Evolutionary conservation across 2,329 filamentous ascomycete genomes (phyloP).

Genomic region (Geoglossum cookeanum): DNA sequence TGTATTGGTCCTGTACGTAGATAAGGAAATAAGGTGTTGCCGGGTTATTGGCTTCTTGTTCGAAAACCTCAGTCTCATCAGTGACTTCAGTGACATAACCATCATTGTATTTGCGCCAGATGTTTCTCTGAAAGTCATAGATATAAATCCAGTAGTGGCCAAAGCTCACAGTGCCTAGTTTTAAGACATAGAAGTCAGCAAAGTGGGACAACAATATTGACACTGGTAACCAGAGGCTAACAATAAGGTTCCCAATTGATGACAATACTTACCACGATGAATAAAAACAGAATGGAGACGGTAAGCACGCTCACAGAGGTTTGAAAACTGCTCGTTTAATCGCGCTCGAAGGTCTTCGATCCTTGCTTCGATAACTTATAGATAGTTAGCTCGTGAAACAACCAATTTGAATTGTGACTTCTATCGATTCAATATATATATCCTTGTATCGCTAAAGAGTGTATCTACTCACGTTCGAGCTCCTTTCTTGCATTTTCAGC

Average conservation of each 20-base stretch:
- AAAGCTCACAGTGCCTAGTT: conserved; percentile 34
- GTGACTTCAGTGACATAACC: conserved; percentile 51
- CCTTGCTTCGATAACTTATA: conserved; percentile 12
- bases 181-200: not conserved
- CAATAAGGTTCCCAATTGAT: no score
- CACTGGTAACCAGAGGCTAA: no score
- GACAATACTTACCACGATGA: conserved; percentile 44
- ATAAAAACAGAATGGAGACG: conserved; percentile 83
- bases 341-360: conserved; percentile 29
- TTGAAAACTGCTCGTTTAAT: conserved; percentile 40
- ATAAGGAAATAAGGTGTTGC: conserved; percentile 72
- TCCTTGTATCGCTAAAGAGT: not conserved
- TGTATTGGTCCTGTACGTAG: conserved; percentile 53
- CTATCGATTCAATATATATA: no score
- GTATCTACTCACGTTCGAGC: not conserved
- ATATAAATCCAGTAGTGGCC: conserved; percentile 98
- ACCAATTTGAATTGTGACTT: not conserved
- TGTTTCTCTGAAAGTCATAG: conserved; percentile 58
- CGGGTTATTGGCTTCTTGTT: conserved; percentile 36
- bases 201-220: no score
- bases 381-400: not conserved
- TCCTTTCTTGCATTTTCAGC: not conserved
- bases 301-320: conserved; percentile 50
- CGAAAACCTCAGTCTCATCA: conserved; percentile 48
- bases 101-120: conserved; percentile 95